Percentiles rank a stretch among this genome's conserved stretches.
phyloP scores from a whole-genome alignment of 306 rosid species.

The Rubus idaeus region DNA sequence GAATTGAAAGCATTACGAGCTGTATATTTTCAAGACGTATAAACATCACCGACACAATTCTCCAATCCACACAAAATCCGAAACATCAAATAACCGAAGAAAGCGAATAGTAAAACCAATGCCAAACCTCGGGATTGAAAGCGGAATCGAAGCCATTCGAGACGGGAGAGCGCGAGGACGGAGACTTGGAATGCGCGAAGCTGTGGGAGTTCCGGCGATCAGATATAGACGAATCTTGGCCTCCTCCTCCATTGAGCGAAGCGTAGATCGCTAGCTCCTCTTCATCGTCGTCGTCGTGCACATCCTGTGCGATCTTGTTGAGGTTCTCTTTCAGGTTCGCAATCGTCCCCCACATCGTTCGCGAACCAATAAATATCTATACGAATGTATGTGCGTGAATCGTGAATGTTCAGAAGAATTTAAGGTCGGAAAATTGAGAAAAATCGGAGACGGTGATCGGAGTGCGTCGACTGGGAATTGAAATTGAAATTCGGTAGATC shows the following conservation, averaged over 20 bases:
- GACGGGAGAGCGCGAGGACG: constrained; percentile 45
- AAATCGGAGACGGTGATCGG: not conserved
- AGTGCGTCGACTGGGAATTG: not conserved
- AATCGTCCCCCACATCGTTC: constrained; percentile 78
- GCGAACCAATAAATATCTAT: not conserved
- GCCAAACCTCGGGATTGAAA: constrained; percentile 52
- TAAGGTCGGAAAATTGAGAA: not conserved
- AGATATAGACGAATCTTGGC: constrained; percentile 39
- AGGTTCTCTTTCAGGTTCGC: constrained; percentile 85
- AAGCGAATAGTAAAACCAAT: not conserved
- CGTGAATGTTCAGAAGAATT: not conserved
- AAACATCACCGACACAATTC: constrained; percentile 10
- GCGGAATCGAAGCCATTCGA: constrained; percentile 54
- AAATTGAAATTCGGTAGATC: constrained; percentile 33
- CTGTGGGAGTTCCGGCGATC: constrained; percentile 74
- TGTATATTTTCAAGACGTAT: not conserved
- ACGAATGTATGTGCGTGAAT: too few relatives aligned
- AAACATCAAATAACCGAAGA: not conserved
- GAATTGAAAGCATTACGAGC: constrained; percentile 9
- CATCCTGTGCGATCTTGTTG: constrained; percentile 84
- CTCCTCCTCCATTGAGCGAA: constrained; percentile 28
- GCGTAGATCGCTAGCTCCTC: constrained; percentile 49
- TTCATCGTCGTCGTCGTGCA: constrained; percentile 64
- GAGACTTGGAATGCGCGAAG: constrained; percentile 47
- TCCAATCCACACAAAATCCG: not conserved